Conservation (phyloP, 2,329 filamentous ascomycete genomes). For the Albophoma yamanashiensis region DNA sequence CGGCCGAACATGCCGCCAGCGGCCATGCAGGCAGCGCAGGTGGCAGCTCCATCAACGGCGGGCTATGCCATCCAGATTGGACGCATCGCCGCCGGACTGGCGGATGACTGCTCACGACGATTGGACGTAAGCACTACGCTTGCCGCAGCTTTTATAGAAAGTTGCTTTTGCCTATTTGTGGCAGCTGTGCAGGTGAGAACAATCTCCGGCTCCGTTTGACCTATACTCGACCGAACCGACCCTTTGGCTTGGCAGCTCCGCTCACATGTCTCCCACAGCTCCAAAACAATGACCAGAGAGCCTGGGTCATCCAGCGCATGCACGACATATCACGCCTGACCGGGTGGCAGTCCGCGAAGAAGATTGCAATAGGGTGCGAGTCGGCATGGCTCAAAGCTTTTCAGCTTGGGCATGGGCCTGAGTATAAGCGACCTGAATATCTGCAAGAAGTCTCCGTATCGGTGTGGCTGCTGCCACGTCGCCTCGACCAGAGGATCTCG, state of each 20-base stretch:
- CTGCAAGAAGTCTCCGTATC: slow-evolving; percentile 22
- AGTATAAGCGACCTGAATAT: slow-evolving; percentile 46
- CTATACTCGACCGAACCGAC: neutral
- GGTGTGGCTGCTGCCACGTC: slow-evolving; percentile 39
- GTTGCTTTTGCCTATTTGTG: slow-evolving; percentile 75
- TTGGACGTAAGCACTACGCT: slow-evolving; percentile 63
- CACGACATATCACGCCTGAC: slow-evolving; percentile 68
- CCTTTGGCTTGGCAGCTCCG: neutral
- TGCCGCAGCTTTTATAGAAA: slow-evolving; percentile 74
- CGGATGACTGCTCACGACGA: slow-evolving; percentile 40
- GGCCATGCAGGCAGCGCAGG: slow-evolving; percentile 74
- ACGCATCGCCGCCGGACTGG: slow-evolving; percentile 65
- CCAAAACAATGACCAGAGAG: slow-evolving; percentile 58
- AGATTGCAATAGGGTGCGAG: slow-evolving; percentile 79
- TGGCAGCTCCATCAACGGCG: slow-evolving; percentile 63
- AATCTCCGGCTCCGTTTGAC: too few species aligned
- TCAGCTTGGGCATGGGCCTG: slow-evolving; percentile 63
- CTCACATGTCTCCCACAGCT: neutral
- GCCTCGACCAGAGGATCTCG: slow-evolving; percentile 40
- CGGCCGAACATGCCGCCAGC: slow-evolving; percentile 89
- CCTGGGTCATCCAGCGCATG: slow-evolving; percentile 66
- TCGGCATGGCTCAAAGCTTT: slow-evolving; percentile 70
- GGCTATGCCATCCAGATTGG: slow-evolving; percentile 65
- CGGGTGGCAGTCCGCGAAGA: slow-evolving; percentile 74
- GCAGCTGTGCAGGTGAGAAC: slow-evolving; percentile 58